A percentile compares a stretch with the other conserved stretches of the same genome.
These are phyloP conservation scores for Quercus aquifolioides DNA, from an alignment of 306 rosid genomes.

Conservation along the genomic window DNA sequence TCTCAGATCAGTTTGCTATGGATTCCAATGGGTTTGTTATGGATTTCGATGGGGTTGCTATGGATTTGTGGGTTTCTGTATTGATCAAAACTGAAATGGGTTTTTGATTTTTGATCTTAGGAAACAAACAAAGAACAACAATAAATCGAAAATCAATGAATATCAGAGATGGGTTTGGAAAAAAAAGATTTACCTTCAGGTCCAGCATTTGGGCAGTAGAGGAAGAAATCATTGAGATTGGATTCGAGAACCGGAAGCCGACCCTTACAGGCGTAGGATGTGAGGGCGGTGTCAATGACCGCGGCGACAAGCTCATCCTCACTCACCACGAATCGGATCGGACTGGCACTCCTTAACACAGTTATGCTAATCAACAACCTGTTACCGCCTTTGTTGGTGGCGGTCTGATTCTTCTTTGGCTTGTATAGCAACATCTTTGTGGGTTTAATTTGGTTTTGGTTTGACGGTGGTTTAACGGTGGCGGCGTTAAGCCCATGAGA, in stretches of 20 bases:
- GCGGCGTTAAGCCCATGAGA: too few species aligned
- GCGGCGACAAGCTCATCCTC: slow-evolving; percentile 68
- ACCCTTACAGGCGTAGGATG: slow-evolving; percentile 89
- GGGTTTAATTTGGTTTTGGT: too few species aligned
- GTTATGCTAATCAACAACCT: slow-evolving; percentile 76
- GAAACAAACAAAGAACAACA: neutral
- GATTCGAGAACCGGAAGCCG: slow-evolving; percentile 77
- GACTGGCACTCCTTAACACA: slow-evolving; percentile 89
- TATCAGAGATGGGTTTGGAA: neutral
- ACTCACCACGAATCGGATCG: slow-evolving; percentile 77
- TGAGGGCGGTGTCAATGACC: slow-evolving; percentile 76
- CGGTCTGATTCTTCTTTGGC: slow-evolving; percentile 73
- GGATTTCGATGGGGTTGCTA: too few species aligned
- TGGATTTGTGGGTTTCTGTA: too few species aligned
- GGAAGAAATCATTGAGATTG: slow-evolving; percentile 46
- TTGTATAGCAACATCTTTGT: slow-evolving; percentile 66
- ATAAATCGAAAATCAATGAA: neutral
- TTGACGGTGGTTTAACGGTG: too few species aligned
- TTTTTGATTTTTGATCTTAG: neutral
- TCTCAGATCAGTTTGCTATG: too few species aligned
- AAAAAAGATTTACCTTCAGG: slow-evolving; percentile 53
- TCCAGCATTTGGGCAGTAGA: slow-evolving; percentile 66
- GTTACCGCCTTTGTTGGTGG: slow-evolving; percentile 26
- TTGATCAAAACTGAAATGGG: neutral
- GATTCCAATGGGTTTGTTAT: too few species aligned